Conservation (phyloP, 257 asterid species). For the Mentha longifolia region DNA sequence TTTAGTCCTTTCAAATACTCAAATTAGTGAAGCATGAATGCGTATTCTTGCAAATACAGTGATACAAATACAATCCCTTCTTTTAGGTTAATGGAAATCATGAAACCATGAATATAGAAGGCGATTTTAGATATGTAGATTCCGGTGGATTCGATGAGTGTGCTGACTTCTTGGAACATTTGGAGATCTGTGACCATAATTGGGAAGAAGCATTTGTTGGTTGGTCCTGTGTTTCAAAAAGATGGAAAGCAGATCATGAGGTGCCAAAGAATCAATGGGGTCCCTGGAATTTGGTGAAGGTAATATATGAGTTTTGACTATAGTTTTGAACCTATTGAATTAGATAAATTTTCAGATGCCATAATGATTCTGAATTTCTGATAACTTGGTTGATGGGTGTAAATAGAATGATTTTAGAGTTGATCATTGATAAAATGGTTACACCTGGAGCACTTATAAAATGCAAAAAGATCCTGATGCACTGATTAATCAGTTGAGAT, state of each 20-base stretch:
- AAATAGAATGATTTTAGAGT: slow-evolving; percentile 7
- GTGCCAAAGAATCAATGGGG: slow-evolving; percentile 65
- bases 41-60: slow-evolving; percentile 5
- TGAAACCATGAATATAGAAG: slow-evolving; percentile 96
- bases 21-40: slow-evolving; percentile 18
- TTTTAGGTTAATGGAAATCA: slow-evolving; percentile 92
- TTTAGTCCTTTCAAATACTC: slow-evolving; percentile 11
- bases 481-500: neutral
- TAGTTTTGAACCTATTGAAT: neutral
- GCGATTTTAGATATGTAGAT: slow-evolving; percentile 87
- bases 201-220: slow-evolving; percentile 90
- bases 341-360: slow-evolving; percentile 6
- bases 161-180: slow-evolving; percentile 73
- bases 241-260: slow-evolving; percentile 59
- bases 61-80: slow-evolving; percentile 7
- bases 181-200: slow-evolving; percentile 66
- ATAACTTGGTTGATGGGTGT: slow-evolving; percentile 16
- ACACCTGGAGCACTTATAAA: neutral
- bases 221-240: slow-evolving; percentile 68
- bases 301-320: slow-evolving; percentile 44
- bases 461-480: neutral
- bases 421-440: neutral
- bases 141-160: slow-evolving; percentile 85
- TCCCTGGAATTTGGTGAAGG: slow-evolving; percentile 88
- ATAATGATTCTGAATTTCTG: neutral